Conservation (phyloP, 768 basidiomycete genomes). For the Suillus paluster region DNA sequence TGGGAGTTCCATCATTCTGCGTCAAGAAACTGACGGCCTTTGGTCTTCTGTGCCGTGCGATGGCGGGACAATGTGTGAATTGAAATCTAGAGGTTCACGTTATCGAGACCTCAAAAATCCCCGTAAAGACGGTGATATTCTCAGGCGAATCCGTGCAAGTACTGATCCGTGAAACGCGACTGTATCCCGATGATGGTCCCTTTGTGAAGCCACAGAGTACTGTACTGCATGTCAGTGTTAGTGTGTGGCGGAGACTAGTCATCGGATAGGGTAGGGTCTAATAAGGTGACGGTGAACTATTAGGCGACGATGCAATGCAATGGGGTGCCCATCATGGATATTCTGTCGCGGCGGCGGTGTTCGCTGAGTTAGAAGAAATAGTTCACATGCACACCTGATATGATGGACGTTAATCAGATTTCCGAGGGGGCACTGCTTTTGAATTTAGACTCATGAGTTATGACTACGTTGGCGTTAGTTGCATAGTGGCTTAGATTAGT, state of each 20-base stretch:
- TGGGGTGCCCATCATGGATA: neutral
- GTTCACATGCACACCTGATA: slow-evolving; percentile 2
- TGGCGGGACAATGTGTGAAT: slow-evolving; percentile 5
- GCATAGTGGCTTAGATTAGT: slow-evolving; percentile 13
- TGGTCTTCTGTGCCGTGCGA: slow-evolving; percentile 5
- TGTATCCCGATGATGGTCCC: neutral
- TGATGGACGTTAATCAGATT: slow-evolving; percentile 35
- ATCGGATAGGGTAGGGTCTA: too few relatives aligned
- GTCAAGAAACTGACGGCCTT: neutral
- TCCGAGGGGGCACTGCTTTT: slow-evolving; percentile 41
- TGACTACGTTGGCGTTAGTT: slow-evolving; percentile 15
- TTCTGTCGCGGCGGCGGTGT: slow-evolving; percentile 3
- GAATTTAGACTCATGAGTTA: slow-evolving; percentile 38
- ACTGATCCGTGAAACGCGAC: slow-evolving; percentile 1
- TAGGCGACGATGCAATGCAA: neutral
- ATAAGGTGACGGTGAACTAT: neutral
- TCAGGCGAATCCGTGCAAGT: neutral
- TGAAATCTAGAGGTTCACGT: neutral
- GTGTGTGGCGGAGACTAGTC: neutral
- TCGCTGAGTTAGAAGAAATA: slow-evolving; percentile 3
- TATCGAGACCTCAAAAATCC: slow-evolving; percentile 2
- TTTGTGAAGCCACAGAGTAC: neutral
- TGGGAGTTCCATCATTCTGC: neutral
- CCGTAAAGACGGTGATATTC: neutral
- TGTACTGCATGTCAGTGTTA: neutral